Base-by-base conservation (phyloP, 2,329 filamentous ascomycete species). In the Xylariomycetidae sp. region DNA sequence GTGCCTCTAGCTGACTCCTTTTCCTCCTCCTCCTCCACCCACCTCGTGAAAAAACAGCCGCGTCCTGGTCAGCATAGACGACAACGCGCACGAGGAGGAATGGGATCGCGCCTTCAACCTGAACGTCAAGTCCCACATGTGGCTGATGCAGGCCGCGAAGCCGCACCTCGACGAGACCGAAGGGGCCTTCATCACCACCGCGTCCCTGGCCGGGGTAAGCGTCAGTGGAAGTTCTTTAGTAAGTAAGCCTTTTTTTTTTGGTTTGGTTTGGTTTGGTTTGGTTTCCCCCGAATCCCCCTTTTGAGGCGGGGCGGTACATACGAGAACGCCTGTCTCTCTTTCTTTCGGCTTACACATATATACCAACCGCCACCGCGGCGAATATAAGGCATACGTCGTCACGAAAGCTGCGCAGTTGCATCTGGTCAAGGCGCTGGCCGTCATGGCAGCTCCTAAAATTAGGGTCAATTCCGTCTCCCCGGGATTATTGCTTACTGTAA, bases 331-430 rank as follows among this genome's bases (percentile, higher is more conserved):
- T n/a, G n/a, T n/a, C n/a, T n/a, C n/a, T n/a, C n/a, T n/a, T n/a
- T n/a, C n/a, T n/a, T n/a, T n/a, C n/a, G n/a, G n/a, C n/a, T n/a
- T n/a, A n/a, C n/a, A n/a, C n/a, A n/a, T n/a, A n/a, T n/a, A n/a
- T n/a, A n/a, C n/a, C n/a, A n/a, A n/a, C n/a, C n/a, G n/a, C n/a
- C n/a, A n/a, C n/a, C n/a, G n/a, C n/a, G n/a, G n/a, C n/a, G n/a
- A n/a, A n/a, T n/a, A n/a, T n/a, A n/a, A 72, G 80, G 76, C 86
- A 4, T 92, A 92, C 51, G 69, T 79, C 1, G 81, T 89, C 13
- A 85, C 83, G 23, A 92, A 92, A 56, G 75, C 85, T 1, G 86
- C 86, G 9, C 76, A 82, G 37, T 61, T 80, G 23, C 76, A 80
- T 49, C 62, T 81, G 4, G 63, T 67, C 12, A 77, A 74, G 44